phyloP scores from a whole-genome alignment of 495 filamentous ascomycete genomes.

The Penicillium pancosmium region DNA sequence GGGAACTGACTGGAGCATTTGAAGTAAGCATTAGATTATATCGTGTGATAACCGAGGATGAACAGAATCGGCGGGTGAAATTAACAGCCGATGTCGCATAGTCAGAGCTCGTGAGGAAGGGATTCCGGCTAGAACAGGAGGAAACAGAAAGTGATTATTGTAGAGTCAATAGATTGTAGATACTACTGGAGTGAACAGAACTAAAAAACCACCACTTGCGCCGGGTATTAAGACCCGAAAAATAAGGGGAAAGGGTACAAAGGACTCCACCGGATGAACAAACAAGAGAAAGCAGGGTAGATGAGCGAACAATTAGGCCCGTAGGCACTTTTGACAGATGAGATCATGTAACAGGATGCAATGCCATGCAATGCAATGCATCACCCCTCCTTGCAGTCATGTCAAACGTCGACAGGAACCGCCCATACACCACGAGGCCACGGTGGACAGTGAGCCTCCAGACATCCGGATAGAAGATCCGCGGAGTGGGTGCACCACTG shows the following conservation, averaged over 20 bases:
- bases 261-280: slow-evolving; percentile 12
- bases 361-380: slow-evolving; percentile 7
- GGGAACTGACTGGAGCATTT: neutral
- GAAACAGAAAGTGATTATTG: neutral
- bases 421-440: neutral
- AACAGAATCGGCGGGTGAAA: neutral
- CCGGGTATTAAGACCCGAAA: slow-evolving; percentile 15
- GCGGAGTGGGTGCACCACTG: neutral
- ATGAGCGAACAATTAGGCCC: slow-evolving; percentile 25
- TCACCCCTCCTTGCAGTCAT: neutral
- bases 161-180: slow-evolving; percentile 5
- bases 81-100: neutral
- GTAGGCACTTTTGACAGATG: slow-evolving; percentile 21
- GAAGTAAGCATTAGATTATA: neutral
- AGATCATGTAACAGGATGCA: slow-evolving; percentile 19
- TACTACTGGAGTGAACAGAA: slow-evolving; percentile 13
- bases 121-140: neutral
- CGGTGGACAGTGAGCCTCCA: neutral
- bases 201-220: slow-evolving; percentile 19
- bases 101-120: neutral
- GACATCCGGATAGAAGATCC: neutral
- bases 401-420: neutral
- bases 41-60: neutral
- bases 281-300: slow-evolving; percentile 10
- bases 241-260: neutral